Percentiles rank a stretch among this genome's conserved stretches.
These are phyloP conservation scores for Leptomonas pyrrhocoris DNA, from an alignment of 208 protist species.

Conservation along the genomic window DNA sequence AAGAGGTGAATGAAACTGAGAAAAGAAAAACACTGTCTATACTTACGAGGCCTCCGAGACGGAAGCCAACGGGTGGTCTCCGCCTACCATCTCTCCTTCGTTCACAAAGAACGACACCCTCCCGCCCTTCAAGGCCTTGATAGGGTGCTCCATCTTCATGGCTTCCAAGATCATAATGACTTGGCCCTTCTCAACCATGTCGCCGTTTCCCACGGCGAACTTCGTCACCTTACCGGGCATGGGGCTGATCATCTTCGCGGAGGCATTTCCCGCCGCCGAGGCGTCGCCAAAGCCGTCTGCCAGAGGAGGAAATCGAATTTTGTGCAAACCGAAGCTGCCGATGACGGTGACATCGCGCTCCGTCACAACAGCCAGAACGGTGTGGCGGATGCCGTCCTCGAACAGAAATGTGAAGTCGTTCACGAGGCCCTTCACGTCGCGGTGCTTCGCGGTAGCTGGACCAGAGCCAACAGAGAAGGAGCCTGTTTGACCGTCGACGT, in stretches of 20 bases:
- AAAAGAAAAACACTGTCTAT: background rate
- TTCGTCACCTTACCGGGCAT: slow-evolving; percentile 94
- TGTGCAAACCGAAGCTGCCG: slow-evolving; percentile 32
- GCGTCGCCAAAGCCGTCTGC: slow-evolving; percentile 43
- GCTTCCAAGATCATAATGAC: slow-evolving; percentile 93
- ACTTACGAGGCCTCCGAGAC: slow-evolving; percentile 15
- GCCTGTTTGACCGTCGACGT: slow-evolving; percentile 12
- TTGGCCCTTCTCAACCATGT: slow-evolving; percentile 83
- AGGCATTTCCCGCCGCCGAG: slow-evolving; percentile 92
- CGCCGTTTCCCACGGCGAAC: slow-evolving; percentile 77
- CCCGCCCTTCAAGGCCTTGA: slow-evolving; percentile 63
- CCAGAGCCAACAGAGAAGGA: slow-evolving; percentile 31
- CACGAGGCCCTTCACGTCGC: slow-evolving; percentile 23
- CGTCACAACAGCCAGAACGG: slow-evolving; percentile 30
- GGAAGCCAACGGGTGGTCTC: slow-evolving; percentile 37
- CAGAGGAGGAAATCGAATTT: slow-evolving; percentile 33
- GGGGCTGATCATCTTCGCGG: slow-evolving; percentile 85
- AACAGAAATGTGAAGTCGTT: slow-evolving; percentile 38
- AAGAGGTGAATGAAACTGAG: background rate
- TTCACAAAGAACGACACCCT: slow-evolving; percentile 49
- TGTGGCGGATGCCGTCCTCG: slow-evolving; percentile 35
- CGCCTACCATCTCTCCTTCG: slow-evolving; percentile 46
- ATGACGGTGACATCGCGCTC: slow-evolving; percentile 31
- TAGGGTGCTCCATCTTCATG: slow-evolving; percentile 97
- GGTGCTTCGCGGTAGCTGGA: slow-evolving; percentile 21